Conservation (phyloP, 1,284 basidiomycete species). For the Peniophora sp. region DNA sequence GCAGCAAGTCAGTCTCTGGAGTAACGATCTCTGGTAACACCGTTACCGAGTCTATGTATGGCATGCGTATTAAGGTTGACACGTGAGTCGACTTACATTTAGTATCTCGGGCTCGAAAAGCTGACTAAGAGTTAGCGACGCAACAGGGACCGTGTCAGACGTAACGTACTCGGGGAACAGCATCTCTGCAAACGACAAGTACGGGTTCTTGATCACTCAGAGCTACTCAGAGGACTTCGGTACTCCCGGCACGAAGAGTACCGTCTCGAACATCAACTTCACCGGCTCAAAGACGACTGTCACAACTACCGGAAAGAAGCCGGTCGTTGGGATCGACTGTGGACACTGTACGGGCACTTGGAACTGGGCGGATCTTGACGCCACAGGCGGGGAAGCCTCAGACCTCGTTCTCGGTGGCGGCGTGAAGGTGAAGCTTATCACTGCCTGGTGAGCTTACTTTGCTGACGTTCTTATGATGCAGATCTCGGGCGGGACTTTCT, state of each 20-base stretch:
- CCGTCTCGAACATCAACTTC: conserved; percentile 22
- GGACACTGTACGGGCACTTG: conserved; percentile 32
- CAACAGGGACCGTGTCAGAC: conserved; percentile 24
- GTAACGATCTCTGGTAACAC: conserved; percentile 42
- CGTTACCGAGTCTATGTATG: conserved; percentile 28
- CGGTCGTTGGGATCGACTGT: conserved; percentile 23
- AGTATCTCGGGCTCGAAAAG: too few species aligned
- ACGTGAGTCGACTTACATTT: conserved; percentile 7
- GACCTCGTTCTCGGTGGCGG: too few species aligned
- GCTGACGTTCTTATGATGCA: too few species aligned
- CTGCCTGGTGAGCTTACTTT: too few species aligned
- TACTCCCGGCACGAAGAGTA: conserved; percentile 28
- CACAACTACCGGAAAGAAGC: conserved; percentile 17
- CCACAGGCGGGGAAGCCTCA: conserved; percentile 30
- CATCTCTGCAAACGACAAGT: conserved; percentile 19
- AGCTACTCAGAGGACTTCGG: conserved; percentile 29
- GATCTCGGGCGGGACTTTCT: too few species aligned
- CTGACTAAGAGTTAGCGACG: conserved; percentile 12
- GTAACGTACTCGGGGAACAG: conserved; percentile 29
- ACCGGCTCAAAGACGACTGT: conserved; percentile 17
- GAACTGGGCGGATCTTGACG: conserved; percentile 42
- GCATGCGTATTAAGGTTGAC: conserved; percentile 33
- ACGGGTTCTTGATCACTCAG: conserved; percentile 31
- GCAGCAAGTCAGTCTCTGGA: conserved; percentile 34
- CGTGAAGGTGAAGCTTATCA: too few species aligned